phyloP scores from a whole-genome alignment of 2,329 filamentous ascomycete species.

The Chaetoscypha palmicola region DNA sequence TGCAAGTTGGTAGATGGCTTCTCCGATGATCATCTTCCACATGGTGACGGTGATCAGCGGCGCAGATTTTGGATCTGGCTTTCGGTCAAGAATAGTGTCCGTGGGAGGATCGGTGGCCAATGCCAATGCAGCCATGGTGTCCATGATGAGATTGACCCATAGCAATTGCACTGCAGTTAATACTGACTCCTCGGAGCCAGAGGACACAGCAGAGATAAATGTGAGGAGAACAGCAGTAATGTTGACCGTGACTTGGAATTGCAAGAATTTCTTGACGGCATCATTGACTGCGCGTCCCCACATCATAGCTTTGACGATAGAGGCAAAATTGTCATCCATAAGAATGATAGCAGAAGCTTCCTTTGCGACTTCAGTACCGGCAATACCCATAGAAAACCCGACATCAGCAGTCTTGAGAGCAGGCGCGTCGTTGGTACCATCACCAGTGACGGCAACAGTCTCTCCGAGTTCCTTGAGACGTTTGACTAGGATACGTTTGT shows the following conservation, averaged over 20 bases:
- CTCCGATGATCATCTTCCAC: constrained; percentile 99
- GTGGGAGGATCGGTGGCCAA: constrained; percentile 69
- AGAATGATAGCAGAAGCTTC: constrained; percentile 55
- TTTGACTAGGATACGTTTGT: constrained; percentile 60
- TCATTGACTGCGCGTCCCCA: constrained; percentile 55
- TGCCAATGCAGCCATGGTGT: constrained; percentile 73
- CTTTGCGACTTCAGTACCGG: constrained; percentile 58
- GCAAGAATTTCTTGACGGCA: constrained; percentile 46
- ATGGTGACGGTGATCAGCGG: constrained; percentile 80
- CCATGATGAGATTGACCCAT: constrained; percentile 83
- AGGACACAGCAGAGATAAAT: constrained; percentile 69
- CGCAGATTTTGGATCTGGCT: constrained; percentile 67
- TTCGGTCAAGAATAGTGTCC: constrained; percentile 60
- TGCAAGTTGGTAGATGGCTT: constrained; percentile 79
- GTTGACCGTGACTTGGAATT: constrained; percentile 65
- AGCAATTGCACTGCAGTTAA: constrained; percentile 73
- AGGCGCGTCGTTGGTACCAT: constrained; percentile 60
- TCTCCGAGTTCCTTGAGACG: constrained; percentile 58
- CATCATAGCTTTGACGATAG: constrained; percentile 55
- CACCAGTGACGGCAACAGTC: constrained; percentile 60
- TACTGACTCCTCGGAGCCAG: constrained; percentile 54
- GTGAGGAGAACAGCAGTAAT: constrained; percentile 73
- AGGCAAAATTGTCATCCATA: constrained; percentile 56
- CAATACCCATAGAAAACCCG: constrained; percentile 61
- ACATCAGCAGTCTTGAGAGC: constrained; percentile 60